Evolutionary conservation across 768 basidiomycete genomes (phyloP).

Genomic region (Aureoboletus auriporus): DNA sequence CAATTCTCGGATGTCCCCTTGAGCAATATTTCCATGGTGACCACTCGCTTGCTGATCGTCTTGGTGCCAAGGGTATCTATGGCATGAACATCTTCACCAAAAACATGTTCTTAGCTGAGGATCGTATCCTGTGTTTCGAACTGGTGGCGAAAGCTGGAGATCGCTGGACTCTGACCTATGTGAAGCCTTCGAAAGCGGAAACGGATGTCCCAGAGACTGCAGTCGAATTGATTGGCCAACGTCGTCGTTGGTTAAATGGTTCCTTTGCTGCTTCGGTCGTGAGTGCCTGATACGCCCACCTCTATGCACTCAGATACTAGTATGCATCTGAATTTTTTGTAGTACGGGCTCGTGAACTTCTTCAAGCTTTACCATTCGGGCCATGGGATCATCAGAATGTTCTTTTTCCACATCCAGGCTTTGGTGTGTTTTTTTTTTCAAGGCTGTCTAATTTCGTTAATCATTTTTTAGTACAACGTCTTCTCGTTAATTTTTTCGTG

Average conservation of each 20-base stretch:
- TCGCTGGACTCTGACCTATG: conserved; percentile 84
- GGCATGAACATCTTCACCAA: conserved; percentile 98
- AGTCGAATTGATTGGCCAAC: conserved; percentile 89
- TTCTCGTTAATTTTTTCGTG: conserved; percentile 85
- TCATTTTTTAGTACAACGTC: conserved; percentile 64
- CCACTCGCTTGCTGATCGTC: conserved; percentile 84
- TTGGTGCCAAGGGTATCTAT: conserved; percentile 90
- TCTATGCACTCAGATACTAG: background rate
- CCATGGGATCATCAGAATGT: conserved; percentile 88
- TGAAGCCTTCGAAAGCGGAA: conserved; percentile 94
- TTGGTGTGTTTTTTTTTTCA: conserved; percentile 49
- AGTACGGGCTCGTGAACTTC: conserved; percentile 94
- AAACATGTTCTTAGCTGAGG: conserved; percentile 89
- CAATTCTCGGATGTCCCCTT: conserved; percentile 83
- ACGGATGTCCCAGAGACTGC: conserved; percentile 96
- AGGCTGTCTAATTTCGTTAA: background rate
- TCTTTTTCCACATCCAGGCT: conserved; percentile 94
- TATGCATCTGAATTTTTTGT: conserved; percentile 4
- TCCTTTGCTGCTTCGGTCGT: conserved; percentile 92
- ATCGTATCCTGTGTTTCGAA: conserved; percentile 97
- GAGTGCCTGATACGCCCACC: conserved; percentile 28
- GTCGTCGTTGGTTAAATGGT: conserved; percentile 95
- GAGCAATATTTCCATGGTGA: conserved; percentile 89
- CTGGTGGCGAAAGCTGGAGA: conserved; percentile 87
- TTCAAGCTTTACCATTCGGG: conserved; percentile 82